Evolutionary conservation across 768 basidiomycete species (phyloP).

Genomic region (Leccinum uliginosum): DNA sequence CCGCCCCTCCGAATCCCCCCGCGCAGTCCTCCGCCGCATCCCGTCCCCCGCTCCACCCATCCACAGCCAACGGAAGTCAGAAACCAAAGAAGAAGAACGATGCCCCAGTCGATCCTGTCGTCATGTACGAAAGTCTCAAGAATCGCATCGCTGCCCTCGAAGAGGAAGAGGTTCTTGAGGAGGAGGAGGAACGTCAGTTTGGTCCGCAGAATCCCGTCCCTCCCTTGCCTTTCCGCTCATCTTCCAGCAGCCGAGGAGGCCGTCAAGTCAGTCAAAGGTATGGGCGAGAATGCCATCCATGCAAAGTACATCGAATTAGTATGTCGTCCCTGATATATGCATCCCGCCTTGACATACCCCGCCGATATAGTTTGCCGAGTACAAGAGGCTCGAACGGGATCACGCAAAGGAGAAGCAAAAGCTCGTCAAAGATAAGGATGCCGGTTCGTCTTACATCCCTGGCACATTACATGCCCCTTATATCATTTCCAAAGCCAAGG

Average conservation of each 20-base stretch:
- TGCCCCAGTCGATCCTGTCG: conserved; percentile 70
- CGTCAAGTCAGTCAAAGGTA: conserved; percentile 76
- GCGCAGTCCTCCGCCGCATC: conserved; percentile 32
- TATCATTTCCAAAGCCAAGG: conserved; percentile 52
- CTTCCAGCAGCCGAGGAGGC: conserved; percentile 72
- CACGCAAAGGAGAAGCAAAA: conserved; percentile 93
- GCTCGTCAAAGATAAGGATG: conserved; percentile 85
- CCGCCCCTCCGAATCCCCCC: conserved; percentile 33
- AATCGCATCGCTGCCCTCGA: conserved; percentile 86
- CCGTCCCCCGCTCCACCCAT: conserved; percentile 31
- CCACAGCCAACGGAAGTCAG: conserved; percentile 28
- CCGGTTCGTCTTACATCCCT: conserved; percentile 45
- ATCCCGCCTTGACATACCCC: conserved; percentile 19
- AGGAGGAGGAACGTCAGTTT: conserved; percentile 79
- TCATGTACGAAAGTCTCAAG: conserved; percentile 86
- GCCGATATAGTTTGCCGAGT: conserved; percentile 70
- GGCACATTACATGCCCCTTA: conserved; percentile 11
- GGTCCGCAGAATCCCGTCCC: conserved; percentile 42
- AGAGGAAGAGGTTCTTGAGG: conserved; percentile 81
- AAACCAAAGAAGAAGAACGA: conserved; percentile 71
- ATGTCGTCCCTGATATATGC: conserved; percentile 28
- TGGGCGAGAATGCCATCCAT: conserved; percentile 80
- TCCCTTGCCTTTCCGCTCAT: conserved; percentile 8
- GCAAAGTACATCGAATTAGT: conserved; percentile 88
- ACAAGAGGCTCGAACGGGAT: conserved; percentile 82